A percentile compares a stretch with the other conserved stretches of the same genome.
phyloP scores from a whole-genome alignment of 208 protist species.

The Borovskyia barvae region DNA sequence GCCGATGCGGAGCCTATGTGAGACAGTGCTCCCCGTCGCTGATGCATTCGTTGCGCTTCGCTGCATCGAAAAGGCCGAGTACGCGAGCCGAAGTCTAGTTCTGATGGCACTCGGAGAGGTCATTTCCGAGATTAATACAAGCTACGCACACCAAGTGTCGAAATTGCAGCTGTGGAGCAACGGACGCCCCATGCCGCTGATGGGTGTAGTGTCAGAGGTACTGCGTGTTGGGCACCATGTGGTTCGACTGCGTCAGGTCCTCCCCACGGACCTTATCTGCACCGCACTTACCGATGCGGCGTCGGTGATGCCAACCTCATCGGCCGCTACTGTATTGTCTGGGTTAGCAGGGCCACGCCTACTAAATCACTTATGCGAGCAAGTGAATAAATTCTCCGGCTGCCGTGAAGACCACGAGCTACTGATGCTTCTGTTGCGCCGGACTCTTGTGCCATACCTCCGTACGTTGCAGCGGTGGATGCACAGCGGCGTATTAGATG shows the following conservation, averaged over 20 bases:
- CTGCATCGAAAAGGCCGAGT: constrained; percentile 68
- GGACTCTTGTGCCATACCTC: constrained; percentile 75
- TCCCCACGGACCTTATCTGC: constrained; percentile 72
- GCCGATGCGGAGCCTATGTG: constrained; percentile 68
- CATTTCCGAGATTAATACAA: constrained; percentile 78
- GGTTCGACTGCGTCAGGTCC: constrained; percentile 72
- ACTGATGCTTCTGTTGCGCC: constrained; percentile 64
- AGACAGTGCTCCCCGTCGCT: constrained; percentile 70
- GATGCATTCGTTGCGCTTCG: constrained; percentile 76
- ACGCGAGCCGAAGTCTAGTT: constrained; percentile 65
- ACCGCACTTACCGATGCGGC: constrained; percentile 24
- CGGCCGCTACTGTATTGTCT: neutral
- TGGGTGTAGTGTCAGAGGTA: constrained; percentile 84
- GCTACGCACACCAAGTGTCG: constrained; percentile 75
- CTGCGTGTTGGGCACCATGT: constrained; percentile 79
- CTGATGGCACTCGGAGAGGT: constrained; percentile 85
- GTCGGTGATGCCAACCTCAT: neutral
- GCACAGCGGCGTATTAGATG: constrained; percentile 76
- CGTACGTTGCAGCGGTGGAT: constrained; percentile 82
- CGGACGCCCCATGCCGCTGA: constrained; percentile 65
- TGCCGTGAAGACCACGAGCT: constrained; percentile 80
- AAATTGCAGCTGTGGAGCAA: constrained; percentile 66
- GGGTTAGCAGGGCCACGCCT: constrained; percentile 62
- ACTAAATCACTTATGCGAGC: constrained; percentile 75
- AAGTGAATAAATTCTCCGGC: constrained; percentile 56